Evolutionary conservation across 805 yeast species (phyloP).

Genomic region (Yueomyces sp.): DNA sequence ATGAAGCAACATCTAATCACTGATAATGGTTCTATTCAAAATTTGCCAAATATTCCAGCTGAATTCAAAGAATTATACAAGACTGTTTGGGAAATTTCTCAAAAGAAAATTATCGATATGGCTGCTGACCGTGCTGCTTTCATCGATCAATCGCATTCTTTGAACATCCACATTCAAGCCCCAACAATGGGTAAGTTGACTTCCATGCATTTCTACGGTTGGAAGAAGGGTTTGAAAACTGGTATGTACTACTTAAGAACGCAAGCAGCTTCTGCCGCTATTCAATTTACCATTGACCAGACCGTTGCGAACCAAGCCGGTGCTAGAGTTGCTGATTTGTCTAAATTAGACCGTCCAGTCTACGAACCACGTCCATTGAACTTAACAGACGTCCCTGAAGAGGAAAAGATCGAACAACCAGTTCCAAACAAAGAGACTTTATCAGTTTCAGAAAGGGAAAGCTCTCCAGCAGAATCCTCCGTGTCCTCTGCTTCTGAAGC

Average conservation of each 20-base stretch:
- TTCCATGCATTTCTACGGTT: slow-evolving; percentile 92
- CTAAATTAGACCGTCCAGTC: slow-evolving; percentile 26
- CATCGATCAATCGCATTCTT: slow-evolving; percentile 83
- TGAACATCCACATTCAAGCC: slow-evolving; percentile 70
- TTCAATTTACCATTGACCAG: slow-evolving; percentile 70
- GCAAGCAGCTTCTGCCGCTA: slow-evolving; percentile 93
- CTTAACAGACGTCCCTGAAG: neutral
- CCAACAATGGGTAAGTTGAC: slow-evolving; percentile 95
- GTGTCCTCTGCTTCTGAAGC: neutral
- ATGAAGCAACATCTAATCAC: slow-evolving; percentile 64
- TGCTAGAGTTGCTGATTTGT: slow-evolving; percentile 6
- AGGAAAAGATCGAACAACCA: neutral
- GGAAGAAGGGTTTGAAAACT: slow-evolving; percentile 93
- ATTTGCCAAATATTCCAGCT: slow-evolving; percentile 55
- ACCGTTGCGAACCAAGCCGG: slow-evolving; percentile 42
- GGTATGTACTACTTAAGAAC: slow-evolving; percentile 96
- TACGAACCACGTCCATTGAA: slow-evolving; percentile 13
- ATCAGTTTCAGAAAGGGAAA: neutral
- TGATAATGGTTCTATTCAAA: slow-evolving; percentile 74
- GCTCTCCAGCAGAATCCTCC: neutral
- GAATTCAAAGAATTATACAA: slow-evolving; percentile 66
- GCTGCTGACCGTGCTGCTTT: slow-evolving; percentile 73
- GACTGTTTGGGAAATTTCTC: slow-evolving; percentile 94
- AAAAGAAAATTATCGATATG: slow-evolving; percentile 69
- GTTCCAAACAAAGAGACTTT: neutral